Conservation (phyloP, 768 basidiomycete genomes). For the Suillus clintonianus region DNA sequence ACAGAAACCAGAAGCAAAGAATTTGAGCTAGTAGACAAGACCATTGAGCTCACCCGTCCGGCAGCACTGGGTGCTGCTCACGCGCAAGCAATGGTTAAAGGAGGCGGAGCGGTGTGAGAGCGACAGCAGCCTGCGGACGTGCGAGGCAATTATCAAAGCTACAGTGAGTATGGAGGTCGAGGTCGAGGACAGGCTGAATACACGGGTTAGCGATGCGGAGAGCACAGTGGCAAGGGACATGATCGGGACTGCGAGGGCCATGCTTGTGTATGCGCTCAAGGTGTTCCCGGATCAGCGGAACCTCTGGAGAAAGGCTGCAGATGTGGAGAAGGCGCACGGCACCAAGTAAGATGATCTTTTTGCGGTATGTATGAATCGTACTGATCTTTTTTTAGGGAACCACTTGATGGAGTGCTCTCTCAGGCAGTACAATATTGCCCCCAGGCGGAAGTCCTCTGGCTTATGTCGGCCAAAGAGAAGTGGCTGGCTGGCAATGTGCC, state of each 20-base stretch:
- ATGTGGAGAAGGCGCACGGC: constrained; percentile 91
- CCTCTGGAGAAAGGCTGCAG: constrained; percentile 92
- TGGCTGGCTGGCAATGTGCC: constrained; percentile 90
- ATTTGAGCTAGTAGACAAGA: constrained; percentile 78
- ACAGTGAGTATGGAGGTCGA: constrained; percentile 93
- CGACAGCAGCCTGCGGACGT: constrained; percentile 83
- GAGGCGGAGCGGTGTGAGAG: constrained; percentile 91
- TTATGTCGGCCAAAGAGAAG: constrained; percentile 98
- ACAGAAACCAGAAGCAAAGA: constrained; percentile 60
- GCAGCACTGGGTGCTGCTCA: constrained; percentile 80
- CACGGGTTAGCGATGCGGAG: constrained; percentile 93
- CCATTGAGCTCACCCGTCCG: constrained; percentile 83
- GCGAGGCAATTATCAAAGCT: constrained; percentile 93
- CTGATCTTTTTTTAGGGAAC: constrained; percentile 52
- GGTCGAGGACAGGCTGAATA: constrained; percentile 88
- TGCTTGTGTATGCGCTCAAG: constrained; percentile 87
- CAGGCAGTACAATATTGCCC: constrained; percentile 90
- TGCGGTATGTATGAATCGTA: not conserved
- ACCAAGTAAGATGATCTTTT: constrained; percentile 52
- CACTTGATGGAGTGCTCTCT: constrained; percentile 77
- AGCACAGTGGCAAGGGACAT: constrained; percentile 69
- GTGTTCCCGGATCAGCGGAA: constrained; percentile 84
- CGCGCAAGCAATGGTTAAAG: constrained; percentile 92
- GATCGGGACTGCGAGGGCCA: constrained; percentile 83
- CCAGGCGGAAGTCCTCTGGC: constrained; percentile 94